Conservation (phyloP, 495 filamentous ascomycete genomes). For the Tuber indicum region DNA sequence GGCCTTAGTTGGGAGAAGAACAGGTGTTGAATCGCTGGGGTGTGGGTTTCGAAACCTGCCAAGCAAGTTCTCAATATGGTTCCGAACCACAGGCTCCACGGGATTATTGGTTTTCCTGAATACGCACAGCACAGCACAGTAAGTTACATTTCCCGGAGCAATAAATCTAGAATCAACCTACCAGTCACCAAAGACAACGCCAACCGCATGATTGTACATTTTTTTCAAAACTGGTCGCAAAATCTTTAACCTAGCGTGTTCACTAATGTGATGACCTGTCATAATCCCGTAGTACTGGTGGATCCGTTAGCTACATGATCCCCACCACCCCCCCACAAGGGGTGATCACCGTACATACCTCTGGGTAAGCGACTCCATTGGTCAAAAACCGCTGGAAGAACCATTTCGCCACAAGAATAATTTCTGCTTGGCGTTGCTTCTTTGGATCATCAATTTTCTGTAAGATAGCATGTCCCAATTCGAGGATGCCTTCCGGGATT, state of each 20-base stretch:
- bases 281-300: conserved; percentile 72
- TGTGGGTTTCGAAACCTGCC: conserved; percentile 56
- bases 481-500: conserved; percentile 74
- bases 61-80: conserved; percentile 71
- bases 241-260: conserved; percentile 81
- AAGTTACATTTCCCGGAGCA: conserved; percentile 5
- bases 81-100: conserved; percentile 59
- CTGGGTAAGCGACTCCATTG: conserved; percentile 79
- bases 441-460: conserved; percentile 65
- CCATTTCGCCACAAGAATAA: conserved; percentile 82
- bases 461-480: conserved; percentile 74
- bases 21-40: conserved; percentile 50
- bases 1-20: conserved; percentile 60
- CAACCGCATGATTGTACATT: conserved; percentile 42
- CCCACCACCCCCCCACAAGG: not conserved
- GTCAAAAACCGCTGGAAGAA: conserved; percentile 82
- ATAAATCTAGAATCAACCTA: conserved; percentile 16
- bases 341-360: conserved; percentile 51
- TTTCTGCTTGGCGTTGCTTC: conserved; percentile 61
- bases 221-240: conserved; percentile 47
- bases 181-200: conserved; percentile 36
- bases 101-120: conserved; percentile 55
- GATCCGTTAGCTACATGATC: conserved; percentile 38
- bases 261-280: conserved; percentile 81
- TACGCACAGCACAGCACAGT: conserved; percentile 32